Evolutionary conservation across 495 filamentous ascomycete species (phyloP).

Genomic region (Elaphomyces granulatus): DNA sequence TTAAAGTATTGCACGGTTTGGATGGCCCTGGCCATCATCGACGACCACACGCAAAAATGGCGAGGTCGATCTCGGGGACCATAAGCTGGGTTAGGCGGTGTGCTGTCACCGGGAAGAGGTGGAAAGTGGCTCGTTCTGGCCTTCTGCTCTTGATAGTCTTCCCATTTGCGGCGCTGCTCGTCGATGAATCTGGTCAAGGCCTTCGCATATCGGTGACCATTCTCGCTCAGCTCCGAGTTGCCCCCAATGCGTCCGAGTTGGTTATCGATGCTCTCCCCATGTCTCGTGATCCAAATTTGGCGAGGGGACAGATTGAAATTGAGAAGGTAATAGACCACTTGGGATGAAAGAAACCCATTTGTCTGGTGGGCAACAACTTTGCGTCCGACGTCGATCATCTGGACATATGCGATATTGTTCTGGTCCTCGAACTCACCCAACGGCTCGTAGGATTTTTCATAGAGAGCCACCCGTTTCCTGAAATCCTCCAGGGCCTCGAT

Average conservation of each 20-base stretch:
- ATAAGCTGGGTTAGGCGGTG: conserved; percentile 85
- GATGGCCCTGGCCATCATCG: conserved; percentile 79
- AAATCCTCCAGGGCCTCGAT: conserved; percentile 72
- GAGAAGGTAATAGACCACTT: conserved; percentile 81
- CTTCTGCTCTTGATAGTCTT: conserved; percentile 60
- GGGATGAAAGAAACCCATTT: conserved; percentile 76
- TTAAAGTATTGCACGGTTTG: conserved; percentile 78
- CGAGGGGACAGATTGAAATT: conserved; percentile 93
- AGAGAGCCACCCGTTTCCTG: conserved; percentile 82
- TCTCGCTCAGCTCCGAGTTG: conserved; percentile 64
- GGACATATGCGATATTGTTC: conserved; percentile 75
- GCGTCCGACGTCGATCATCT: conserved; percentile 95
- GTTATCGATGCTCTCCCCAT: conserved; percentile 78
- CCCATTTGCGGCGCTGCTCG: conserved; percentile 58
- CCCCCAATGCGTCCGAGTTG: conserved; percentile 67
- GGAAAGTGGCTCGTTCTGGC: conserved; percentile 58
- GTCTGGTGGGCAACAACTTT: conserved; percentile 86
- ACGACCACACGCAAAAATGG: conserved; percentile 97
- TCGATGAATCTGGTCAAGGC: conserved; percentile 66
- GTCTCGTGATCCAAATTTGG: conserved; percentile 95
- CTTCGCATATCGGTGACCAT: conserved; percentile 56
- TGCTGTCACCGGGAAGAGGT: conserved; percentile 73
- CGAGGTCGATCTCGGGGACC: conserved; percentile 43
- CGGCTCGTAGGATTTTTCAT: conserved; percentile 84
- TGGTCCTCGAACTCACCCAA: conserved; percentile 84